phyloP scores from a whole-genome alignment of 2,329 filamentous ascomycete genomes.

The Bipolaris zeicola region DNA sequence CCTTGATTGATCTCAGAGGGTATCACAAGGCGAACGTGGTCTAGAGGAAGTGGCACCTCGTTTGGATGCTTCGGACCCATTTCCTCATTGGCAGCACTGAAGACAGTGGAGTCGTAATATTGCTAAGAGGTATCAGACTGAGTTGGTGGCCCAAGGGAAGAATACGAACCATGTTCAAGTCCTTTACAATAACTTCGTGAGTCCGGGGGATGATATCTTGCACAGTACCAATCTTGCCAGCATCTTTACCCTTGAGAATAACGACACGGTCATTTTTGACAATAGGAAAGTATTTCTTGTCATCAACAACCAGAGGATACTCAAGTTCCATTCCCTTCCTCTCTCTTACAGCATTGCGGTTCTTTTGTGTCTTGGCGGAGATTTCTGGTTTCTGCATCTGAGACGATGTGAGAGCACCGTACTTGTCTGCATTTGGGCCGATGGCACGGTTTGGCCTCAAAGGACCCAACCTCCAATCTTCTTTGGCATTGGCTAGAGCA shows the following conservation, averaged over 20 bases:
- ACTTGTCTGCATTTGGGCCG: slow-evolving; percentile 62
- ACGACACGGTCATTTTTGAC: slow-evolving; percentile 77
- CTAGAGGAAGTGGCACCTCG: slow-evolving; percentile 67
- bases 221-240: slow-evolving; percentile 83
- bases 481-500: slow-evolving; percentile 64
- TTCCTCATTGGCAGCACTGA: slow-evolving; percentile 25
- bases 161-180: slow-evolving; percentile 48
- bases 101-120: slow-evolving; percentile 52
- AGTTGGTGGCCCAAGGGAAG: background rate
- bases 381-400: slow-evolving; percentile 45
- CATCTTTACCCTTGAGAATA: slow-evolving; percentile 75
- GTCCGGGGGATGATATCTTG: slow-evolving; percentile 54
- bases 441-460: slow-evolving; percentile 78
- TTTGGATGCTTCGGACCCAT: slow-evolving; percentile 54
- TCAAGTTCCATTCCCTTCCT: slow-evolving; percentile 29
- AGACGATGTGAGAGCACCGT: slow-evolving; percentile 60
- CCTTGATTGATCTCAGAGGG: slow-evolving; percentile 58
- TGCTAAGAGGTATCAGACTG: slow-evolving; percentile 35
- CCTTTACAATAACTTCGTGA: slow-evolving; percentile 45
- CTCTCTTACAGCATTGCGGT: slow-evolving; percentile 25
- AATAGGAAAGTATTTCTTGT: slow-evolving; percentile 44
- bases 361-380: slow-evolving; percentile 42
- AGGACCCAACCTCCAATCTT: slow-evolving; percentile 80
- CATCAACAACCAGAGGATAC: slow-evolving; percentile 38
- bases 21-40: slow-evolving; percentile 79